A percentile compares a stretch with the other conserved stretches of the same genome.
Evolutionary conservation across 257 asterid genomes (phyloP).

Genomic region (Linderniella brevidens): DNA sequence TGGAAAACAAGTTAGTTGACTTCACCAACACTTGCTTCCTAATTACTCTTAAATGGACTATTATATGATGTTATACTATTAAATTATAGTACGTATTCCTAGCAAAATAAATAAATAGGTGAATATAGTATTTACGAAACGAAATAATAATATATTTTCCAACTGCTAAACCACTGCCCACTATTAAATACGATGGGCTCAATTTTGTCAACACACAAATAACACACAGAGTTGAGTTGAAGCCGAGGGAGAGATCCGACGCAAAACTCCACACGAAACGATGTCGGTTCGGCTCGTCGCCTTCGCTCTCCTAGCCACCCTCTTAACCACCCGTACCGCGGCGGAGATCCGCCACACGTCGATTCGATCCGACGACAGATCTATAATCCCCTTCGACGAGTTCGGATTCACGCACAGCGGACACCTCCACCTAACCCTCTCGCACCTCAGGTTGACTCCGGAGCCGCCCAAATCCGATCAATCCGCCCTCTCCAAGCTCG

Average conservation of each 20-base stretch:
- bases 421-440: slow-evolving; percentile 53
- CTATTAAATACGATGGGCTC: too few relatives aligned
- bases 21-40: too few relatives aligned
- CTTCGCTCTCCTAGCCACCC: slow-evolving; percentile 9
- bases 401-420: slow-evolving; percentile 84
- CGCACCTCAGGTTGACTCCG: slow-evolving; percentile 16
- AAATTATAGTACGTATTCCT: too few relatives aligned
- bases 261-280: slow-evolving; percentile 4
- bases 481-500: slow-evolving; percentile 31
- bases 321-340: slow-evolving; percentile 3
- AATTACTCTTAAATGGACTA: too few relatives aligned
- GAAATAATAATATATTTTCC: too few relatives aligned
- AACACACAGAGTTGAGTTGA: too few relatives aligned
- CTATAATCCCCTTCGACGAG: slow-evolving; percentile 66
- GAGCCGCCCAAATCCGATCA: slow-evolving; percentile 19
- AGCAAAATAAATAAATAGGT: too few relatives aligned
- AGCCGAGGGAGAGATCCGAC: slow-evolving; percentile 8
- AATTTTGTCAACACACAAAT: too few relatives aligned
- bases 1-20: too few relatives aligned
- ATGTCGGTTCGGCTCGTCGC: slow-evolving; percentile 21
- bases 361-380: slow-evolving; percentile 43
- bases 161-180: too few relatives aligned
- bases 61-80: too few relatives aligned
- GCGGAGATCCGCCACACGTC: slow-evolving; percentile 53
- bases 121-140: too few relatives aligned